Evolutionary conservation across 305 asterid species (phyloP).

Genomic region (Fraxinus angustifolia): DNA sequence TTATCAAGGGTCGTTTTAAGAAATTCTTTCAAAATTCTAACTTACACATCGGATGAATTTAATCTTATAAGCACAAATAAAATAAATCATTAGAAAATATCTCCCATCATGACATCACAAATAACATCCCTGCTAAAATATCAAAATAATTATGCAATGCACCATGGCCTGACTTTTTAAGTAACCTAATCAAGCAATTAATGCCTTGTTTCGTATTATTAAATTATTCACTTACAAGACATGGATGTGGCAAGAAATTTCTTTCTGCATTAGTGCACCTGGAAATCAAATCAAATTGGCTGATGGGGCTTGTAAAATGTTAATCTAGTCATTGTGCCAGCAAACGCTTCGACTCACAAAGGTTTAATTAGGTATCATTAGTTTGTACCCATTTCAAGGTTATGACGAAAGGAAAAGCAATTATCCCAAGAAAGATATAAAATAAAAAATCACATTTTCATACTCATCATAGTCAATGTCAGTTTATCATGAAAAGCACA

Average conservation of each 20-base stretch:
- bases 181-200: background rate
- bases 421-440: background rate
- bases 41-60: background rate
- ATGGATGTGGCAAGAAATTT: background rate
- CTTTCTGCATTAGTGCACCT: background rate
- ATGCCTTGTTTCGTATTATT: background rate
- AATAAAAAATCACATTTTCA: background rate
- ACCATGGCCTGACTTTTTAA: background rate
- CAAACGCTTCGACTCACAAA: background rate
- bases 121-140: background rate
- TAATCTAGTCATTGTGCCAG: background rate
- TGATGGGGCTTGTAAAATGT: background rate
- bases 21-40: background rate
- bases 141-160: background rate
- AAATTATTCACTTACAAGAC: background rate
- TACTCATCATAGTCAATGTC: background rate
- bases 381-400: background rate
- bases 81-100: background rate
- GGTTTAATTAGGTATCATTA: background rate
- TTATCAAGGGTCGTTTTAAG: background rate
- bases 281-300: background rate
- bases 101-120: background rate
- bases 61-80: background rate
- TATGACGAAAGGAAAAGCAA: background rate
- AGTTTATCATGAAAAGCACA: background rate